Percentiles rank a stretch among this genome's conserved stretches.
phyloP scores from a whole-genome alignment of 2,329 filamentous ascomycete species.

The Allantophomopsis cytisporea region DNA sequence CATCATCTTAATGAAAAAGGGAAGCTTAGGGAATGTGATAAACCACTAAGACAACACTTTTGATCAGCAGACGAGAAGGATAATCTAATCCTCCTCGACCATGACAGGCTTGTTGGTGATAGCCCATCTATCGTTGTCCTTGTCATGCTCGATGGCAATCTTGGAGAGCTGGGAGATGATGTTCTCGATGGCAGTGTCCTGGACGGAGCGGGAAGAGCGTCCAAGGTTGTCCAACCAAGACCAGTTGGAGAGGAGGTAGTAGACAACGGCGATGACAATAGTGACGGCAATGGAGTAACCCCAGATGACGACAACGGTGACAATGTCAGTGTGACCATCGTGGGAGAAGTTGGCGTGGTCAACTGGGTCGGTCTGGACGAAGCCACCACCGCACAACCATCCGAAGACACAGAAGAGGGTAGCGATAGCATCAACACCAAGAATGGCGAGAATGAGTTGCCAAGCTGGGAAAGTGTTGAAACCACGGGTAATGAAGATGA shows the following conservation, averaged over 20 bases:
- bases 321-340: slow-evolving; percentile 31
- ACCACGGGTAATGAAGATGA: slow-evolving; percentile 66
- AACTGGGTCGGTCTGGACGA: slow-evolving; percentile 19
- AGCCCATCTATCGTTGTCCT: slow-evolving; percentile 22
- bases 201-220: slow-evolving; percentile 44
- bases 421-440: slow-evolving; percentile 56
- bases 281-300: slow-evolving; percentile 52
- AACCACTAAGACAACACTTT: too few species aligned
- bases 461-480: slow-evolving; percentile 61
- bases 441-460: slow-evolving; percentile 59
- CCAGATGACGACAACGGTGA: slow-evolving; percentile 53
- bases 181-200: slow-evolving; percentile 53
- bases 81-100: slow-evolving; percentile 16
- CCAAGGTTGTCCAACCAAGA: slow-evolving; percentile 46
- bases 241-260: slow-evolving; percentile 46
- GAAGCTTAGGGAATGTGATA: too few species aligned
- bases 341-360: slow-evolving; percentile 19
- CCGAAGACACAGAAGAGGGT: slow-evolving; percentile 67
- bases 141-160: slow-evolving; percentile 45
- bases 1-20: too few species aligned
- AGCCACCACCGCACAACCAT: slow-evolving; percentile 46
- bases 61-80: too few species aligned
- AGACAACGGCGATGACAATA: slow-evolving; percentile 52
- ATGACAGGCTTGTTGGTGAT: slow-evolving; percentile 14
- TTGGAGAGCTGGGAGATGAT: slow-evolving; percentile 51